Evolutionary conservation across 352 stramenopile genomes (phyloP).

Genomic region (Globisporangium cederbergense): DNA sequence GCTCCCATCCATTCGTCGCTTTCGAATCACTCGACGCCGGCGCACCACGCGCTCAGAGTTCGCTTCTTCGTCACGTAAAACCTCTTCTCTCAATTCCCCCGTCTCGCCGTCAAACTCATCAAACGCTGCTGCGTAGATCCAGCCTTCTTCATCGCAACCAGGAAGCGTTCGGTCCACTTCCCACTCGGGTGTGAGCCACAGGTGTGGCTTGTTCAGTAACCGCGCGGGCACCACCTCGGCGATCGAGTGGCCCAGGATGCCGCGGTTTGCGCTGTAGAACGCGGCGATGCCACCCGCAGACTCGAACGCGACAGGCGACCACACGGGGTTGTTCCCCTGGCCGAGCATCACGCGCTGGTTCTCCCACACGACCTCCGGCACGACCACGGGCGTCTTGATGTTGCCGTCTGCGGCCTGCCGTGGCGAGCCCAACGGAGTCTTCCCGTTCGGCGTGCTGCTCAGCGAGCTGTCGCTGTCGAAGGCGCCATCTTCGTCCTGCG

Average conservation of each 20-base stretch:
- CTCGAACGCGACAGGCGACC: conserved; percentile 44
- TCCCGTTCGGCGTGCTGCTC: conserved; percentile 3
- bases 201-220: conserved; percentile 63
- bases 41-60: conserved; percentile 35
- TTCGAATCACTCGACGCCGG: conserved; percentile 49
- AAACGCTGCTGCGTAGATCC: conserved; percentile 58
- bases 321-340: conserved; percentile 9
- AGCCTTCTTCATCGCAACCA: conserved; percentile 61
- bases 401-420: background rate
- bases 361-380: conserved; percentile 54
- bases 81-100: background rate
- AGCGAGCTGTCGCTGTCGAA: conserved; percentile 15
- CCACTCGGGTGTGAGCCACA: conserved; percentile 69
- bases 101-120: conserved; percentile 24
- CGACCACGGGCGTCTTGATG: conserved; percentile 28
- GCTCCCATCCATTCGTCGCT: conserved; percentile 66
- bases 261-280: conserved; percentile 66
- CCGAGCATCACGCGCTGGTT: conserved; percentile 27
- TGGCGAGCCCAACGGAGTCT: background rate
- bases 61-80: conserved; percentile 2
- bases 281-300: conserved; percentile 35
- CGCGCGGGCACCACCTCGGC: conserved; percentile 60
- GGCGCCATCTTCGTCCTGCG: conserved; percentile 21
- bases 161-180: conserved; percentile 48
- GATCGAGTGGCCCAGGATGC: conserved; percentile 47